Conservation (phyloP, 106 monocot species). For the Dendrobium catenatum region DNA sequence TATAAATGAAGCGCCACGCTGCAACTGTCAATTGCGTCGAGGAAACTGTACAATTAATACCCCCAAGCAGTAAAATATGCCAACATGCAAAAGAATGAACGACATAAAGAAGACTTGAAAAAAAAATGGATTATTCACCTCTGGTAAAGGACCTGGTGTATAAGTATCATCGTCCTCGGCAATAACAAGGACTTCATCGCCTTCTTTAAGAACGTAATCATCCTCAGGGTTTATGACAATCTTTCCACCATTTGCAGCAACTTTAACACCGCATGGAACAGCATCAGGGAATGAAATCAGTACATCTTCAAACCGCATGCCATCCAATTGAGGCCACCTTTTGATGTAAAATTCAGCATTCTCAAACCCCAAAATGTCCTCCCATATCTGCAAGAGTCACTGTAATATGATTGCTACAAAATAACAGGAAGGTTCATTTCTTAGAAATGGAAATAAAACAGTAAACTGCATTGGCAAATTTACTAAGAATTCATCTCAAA, state of each 20-base stretch:
- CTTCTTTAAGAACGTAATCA: conserved; percentile 77
- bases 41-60: neutral
- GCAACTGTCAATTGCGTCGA: neutral
- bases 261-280: conserved; percentile 92
- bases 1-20: neutral
- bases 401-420: neutral
- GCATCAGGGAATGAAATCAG: conserved; percentile 84
- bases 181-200: conserved; percentile 88
- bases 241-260: conserved; percentile 62
- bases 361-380: conserved; percentile 95
- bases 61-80: neutral
- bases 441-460: conserved; percentile 4
- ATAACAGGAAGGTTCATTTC: neutral
- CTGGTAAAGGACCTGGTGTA: conserved; percentile 48
- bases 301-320: conserved; percentile 68
- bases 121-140: conserved; percentile 31
- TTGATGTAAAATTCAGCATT: conserved; percentile 98
- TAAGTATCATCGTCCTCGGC: conserved; percentile 98
- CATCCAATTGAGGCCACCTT: conserved; percentile 82
- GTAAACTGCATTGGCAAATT: neutral
- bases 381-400: conserved; percentile 81
- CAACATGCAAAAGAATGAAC: neutral
- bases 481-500: neutral
- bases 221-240: conserved; percentile 84
- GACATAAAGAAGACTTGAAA: neutral